Percentiles rank a stretch among this genome's conserved stretches.
Evolutionary conservation across 1,139 yeast species (phyloP).

Genomic region (Protomyces arabidopsidicola): DNA sequence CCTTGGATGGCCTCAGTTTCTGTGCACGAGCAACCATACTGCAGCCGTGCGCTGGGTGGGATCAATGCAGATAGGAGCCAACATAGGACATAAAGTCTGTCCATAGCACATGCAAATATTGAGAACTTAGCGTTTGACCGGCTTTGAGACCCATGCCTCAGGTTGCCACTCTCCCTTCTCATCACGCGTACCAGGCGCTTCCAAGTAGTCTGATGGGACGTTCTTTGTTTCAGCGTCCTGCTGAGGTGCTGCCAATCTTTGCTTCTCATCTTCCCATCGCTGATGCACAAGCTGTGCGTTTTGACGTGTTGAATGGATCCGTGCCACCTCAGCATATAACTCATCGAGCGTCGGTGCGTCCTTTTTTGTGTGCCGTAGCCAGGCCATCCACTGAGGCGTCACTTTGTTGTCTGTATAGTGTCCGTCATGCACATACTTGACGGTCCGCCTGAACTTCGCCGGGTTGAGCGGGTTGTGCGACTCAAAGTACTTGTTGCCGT

Average conservation of each 20-base stretch:
- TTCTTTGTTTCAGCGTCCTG: not conserved
- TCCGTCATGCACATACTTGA: slow-evolving; percentile 19
- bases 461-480: slow-evolving; percentile 18
- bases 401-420: slow-evolving; percentile 25
- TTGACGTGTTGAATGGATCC: slow-evolving; percentile 10
- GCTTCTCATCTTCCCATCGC: slow-evolving; percentile 21
- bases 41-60: not conserved
- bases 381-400: slow-evolving; percentile 26
- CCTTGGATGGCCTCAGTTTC: not conserved
- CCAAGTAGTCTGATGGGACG: slow-evolving; percentile 1
- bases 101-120: not conserved
- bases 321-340: slow-evolving; percentile 5
- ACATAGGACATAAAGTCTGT: too few species aligned
- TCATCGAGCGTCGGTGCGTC: slow-evolving; percentile 19
- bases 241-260: slow-evolving; percentile 1
- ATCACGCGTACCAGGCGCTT: slow-evolving; percentile 21
- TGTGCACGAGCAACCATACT: not conserved
- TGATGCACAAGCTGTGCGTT: slow-evolving; percentile 8
- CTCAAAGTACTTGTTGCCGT: slow-evolving; percentile 25
- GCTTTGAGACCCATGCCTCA: slow-evolving; percentile 12
- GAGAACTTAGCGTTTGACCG: not conserved
- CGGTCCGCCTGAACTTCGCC: slow-evolving; percentile 17
- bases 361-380: slow-evolving; percentile 20
- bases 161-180: slow-evolving; percentile 27
- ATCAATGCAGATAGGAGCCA: too few species aligned